Base-by-base conservation (phyloP, 2,329 filamentous ascomycete species). In the Massarina eburnea region DNA sequence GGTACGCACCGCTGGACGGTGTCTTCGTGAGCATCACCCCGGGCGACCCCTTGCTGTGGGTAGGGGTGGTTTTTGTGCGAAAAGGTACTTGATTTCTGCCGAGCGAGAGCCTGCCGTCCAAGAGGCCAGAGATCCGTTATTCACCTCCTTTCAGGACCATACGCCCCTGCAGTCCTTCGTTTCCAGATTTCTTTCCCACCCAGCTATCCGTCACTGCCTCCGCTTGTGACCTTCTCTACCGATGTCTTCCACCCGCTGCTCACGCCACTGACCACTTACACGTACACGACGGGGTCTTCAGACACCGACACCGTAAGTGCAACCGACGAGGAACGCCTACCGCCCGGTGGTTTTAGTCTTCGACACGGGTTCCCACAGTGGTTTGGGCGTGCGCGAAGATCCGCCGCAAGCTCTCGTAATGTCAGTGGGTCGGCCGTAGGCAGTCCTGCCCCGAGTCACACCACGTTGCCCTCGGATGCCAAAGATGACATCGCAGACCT, bases 211-310 rank as follows among this genome's bases (percentile, higher is more conserved):
- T 74, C 79, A 41, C 74, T 89, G 17, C 89, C 92, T 40, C 94
- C 94, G 8, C 77, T 91, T 15, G 83, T 99, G 55, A 92, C 86
- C 43, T 96, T 99, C 71, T 82, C 84, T 36, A 95, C 89, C 57
- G 92, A 97, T 67, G 86, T 97, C 57, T 99, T 97, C 70, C 92
- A 99, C 68, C 92, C 92, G 15, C 79, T 99, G 33, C 85, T 97
- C 56, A 91, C 91, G 7, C 91, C 94, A 29, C 79, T 95, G 51
- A 96, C 91, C n/a, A 96, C 90, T 3, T 95, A 96, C 72, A 94
- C 89, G 65, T 95, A 95, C 74, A 88, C 89, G 33, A 91, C 89
- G 51, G 85, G 87, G 20, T 67, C 68, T 46, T 83, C 87, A 27
- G 82, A 88, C 50, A 85, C 84, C 50, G 89, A 88, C 38, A 89